Evolutionary conservation across 148 eudicot genomes (phyloP).

Genomic region (Dysphania ambrosioides): DNA sequence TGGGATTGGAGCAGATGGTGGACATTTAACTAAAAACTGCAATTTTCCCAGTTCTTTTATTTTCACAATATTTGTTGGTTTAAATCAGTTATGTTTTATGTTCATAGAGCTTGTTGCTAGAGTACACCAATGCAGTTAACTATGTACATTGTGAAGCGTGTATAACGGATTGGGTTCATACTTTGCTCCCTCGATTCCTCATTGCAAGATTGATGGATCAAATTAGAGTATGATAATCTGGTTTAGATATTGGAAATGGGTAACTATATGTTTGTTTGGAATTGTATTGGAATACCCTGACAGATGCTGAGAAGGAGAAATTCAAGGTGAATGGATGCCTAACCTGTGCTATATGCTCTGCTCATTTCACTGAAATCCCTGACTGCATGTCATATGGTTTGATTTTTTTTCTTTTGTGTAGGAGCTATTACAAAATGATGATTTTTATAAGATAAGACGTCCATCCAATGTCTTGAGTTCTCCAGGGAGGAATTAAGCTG

Average conservation of each 20-base stretch:
- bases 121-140: too few relatives aligned
- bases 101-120: too few relatives aligned
- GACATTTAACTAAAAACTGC: too few relatives aligned
- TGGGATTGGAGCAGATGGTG: too few relatives aligned
- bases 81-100: too few relatives aligned
- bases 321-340: constrained; percentile 52
- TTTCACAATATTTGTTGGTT: too few relatives aligned
- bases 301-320: constrained; percentile 57
- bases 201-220: neutral
- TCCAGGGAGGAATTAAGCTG: constrained; percentile 81
- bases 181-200: too few relatives aligned
- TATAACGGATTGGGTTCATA: too few relatives aligned
- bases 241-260: neutral
- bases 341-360: neutral
- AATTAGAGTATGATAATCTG: neutral
- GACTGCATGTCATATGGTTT: neutral
- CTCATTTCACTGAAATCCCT: neutral
- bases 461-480: constrained; percentile 81
- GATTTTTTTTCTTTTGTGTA: constrained; percentile 32
- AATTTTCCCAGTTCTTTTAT: too few relatives aligned
- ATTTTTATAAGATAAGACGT: constrained; percentile 73
- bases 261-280: constrained; percentile 6
- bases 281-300: constrained; percentile 44
- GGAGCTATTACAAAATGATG: constrained; percentile 71
- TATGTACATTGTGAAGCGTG: too few relatives aligned